Base-by-base conservation (phyloP, 495 filamentous ascomycete genomes). In the Neurospora sp. region DNA sequence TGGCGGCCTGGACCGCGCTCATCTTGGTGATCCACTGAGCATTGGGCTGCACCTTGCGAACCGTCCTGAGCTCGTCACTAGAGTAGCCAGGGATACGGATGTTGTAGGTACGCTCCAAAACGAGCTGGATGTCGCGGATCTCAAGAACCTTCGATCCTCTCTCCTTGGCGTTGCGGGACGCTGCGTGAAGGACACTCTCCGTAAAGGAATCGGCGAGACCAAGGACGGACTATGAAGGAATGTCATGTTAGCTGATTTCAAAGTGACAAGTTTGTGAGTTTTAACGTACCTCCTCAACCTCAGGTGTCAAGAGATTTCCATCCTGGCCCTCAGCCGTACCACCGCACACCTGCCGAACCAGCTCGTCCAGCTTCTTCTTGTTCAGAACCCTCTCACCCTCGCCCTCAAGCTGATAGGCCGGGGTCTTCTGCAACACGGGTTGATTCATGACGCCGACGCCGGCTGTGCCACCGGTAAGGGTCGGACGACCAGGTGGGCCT, bases 21-120 rank as follows among this genome's bases (percentile, higher is more conserved):
- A 99, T 95, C 87, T 99, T 99, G 77, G 92, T 90, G 71, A 94
- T 93, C 93, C 96, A 98, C 37, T 88, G 91, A 69, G 89, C 85
- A 69, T 93, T 89, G 6, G 96, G 96, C 80, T 94, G 91, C 35
- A 95, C 90, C 83, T 97, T 97, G 78, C 93, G 90, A 27, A 98
- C 94, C 4, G 93, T 98, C 72, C 96, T 90, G 73, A 97, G 88
- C 83, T 99, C 96, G 78, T 99, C 96, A 39, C 92, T 92, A 6
- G 93, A 90, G 82, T 96, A 98, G 41, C 96, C 96, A 0, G 96
- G 97, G 73, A 98, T 93, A 72, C 96, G 92, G 84, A 98, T 98
- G 82, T 98, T 98, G 88, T 96, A 98, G 80, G 94, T 94, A 72
- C 96, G 92, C 84, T 99, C 96, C 20, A 99, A 90, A 35, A 97